Base-by-base conservation (phyloP, 306 rosid genomes). In the Fagus crenata region DNA sequence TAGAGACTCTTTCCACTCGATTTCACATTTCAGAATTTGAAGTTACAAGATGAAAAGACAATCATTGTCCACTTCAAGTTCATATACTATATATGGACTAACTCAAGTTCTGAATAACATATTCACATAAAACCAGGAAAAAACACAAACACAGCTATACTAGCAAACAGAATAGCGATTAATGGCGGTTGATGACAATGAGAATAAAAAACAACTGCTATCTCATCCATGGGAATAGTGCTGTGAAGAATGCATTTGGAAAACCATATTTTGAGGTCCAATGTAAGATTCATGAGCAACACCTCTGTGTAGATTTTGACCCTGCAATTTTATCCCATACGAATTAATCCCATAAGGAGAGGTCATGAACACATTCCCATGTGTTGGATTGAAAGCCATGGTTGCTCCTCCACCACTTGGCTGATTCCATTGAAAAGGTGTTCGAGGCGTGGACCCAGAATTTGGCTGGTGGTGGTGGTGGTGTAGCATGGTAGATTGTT, bases 341-440 rank as follows among this genome's bases (percentile, higher is more conserved):
- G 97, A 75, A 87, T 58, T 82, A 51, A 84, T 55, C 46, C 85
- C 96, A 70, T 82, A 86, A 64, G 89, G 82, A 18, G 85, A 73
- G 56, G 84, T 22, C 87, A 89, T 53, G 85, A 82, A 88, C 33
- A 84, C 43, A 46, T 85, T 87, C 63, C 87, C 94, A 67, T 82
- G 77, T 32, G 81, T 49, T 18, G 78, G 82, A 53, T 80, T 84
- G 64, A 82, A 82, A 14, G 80, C 76, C 89, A 90, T 81, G 80
- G 74, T 61, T 72, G 87, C 58, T 36, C 82, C 85, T 33, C 80
- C 85, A 53, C 36, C 75, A 67, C 69, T 83, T 49, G 86, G 81
- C 53, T 90, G 96, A 55, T 83, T 84, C 98, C 97, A 93, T 58
- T 85, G 92, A 69, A 87, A 87, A 49, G 88, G 83, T 68, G 75